Evolutionary conservation across 2,329 filamentous ascomycete genomes (phyloP).

Genomic region (Aspergillus candidus): DNA sequence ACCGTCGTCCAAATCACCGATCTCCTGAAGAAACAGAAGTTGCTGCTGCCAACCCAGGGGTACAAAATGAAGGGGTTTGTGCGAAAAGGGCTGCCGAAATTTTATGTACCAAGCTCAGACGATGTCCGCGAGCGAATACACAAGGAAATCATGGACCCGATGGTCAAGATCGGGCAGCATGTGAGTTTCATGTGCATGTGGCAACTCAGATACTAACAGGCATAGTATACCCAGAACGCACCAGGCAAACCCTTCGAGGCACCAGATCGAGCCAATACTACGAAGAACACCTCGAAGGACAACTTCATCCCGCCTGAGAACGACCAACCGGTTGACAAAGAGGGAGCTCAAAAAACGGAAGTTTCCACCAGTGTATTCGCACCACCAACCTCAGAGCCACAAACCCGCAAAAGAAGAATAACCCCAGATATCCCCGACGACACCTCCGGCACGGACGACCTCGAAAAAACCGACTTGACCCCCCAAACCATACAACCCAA

Average conservation of each 20-base stretch:
- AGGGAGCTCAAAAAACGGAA: slow-evolving; percentile 1
- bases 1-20: slow-evolving; percentile 26
- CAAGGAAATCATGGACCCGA: slow-evolving; percentile 26
- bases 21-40: slow-evolving; percentile 20
- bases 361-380: slow-evolving; percentile 1
- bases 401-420: neutral
- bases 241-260: slow-evolving; percentile 1
- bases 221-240: slow-evolving; percentile 8
- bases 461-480: slow-evolving; percentile 7
- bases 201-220: slow-evolving; percentile 1
- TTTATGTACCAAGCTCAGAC: slow-evolving; percentile 15
- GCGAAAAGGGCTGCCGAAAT: slow-evolving; percentile 25
- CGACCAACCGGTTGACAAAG: neutral
- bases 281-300: neutral
- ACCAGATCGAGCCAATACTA: slow-evolving; percentile 3
- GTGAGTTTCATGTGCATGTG: slow-evolving; percentile 15
- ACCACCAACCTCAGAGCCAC: neutral
- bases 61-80: slow-evolving; percentile 27
- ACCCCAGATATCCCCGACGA: neutral
- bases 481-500: neutral
- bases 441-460: slow-evolving; percentile 1
- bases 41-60: slow-evolving; percentile 25
- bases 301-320: slow-evolving; percentile 1
- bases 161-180: slow-evolving; percentile 29
- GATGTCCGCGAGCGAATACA: slow-evolving; percentile 17